Evolutionary conservation across 306 rosid species (phyloP), one percentile per base, ranked within the genome.

Genomic region (Acacia acuminata): DNA sequence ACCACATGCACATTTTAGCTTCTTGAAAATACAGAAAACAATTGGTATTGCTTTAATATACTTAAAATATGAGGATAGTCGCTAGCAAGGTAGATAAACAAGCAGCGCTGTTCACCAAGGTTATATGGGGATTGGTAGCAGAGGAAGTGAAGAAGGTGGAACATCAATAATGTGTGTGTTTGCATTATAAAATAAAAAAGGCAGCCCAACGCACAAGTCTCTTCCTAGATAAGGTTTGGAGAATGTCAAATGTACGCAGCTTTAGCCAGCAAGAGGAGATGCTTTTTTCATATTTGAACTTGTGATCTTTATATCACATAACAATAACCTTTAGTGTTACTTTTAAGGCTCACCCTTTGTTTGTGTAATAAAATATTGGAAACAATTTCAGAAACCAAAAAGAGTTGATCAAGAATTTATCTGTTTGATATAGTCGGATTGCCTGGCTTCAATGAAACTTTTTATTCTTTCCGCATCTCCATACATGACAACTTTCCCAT

Each of bases 341-440:
- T 5, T 36, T 36, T 36, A 36, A 36, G 40, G 40, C 40, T 36
- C 7, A 36, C 40, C 42, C 8, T 38, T 38, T 71, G 61, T 25
- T 25, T 25, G 20, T 42, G 8, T 15, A 3, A 25, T 27, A 47
- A 8, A 34, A 15, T 34, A 19, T 9, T 51, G 66, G 27, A 30
- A 58, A 32, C 40, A 47, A n/a, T 48, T 61, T 80, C 16, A 45
- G 61, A 78, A 70, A 34, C 10, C 8, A 70, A 30, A n/a, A 68
- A 69, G 8, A 60, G 4, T 60, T 30, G 22, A 67, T 89, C 85
- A 88, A 55, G 81, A 79, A 85, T 84, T 87, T 38, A 84, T 89
- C 86, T 86, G 87, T 71, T 77, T 87, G 56, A 91, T 85, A 82
- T 94, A 94, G 65, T 89, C 89, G 17, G 94, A 88, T 84, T 94